A percentile compares a stretch with the other conserved stretches of the same genome.
Evolutionary conservation across 2,329 filamentous ascomycete species (phyloP).

Genomic region (Pleoardoris graminearum): DNA sequence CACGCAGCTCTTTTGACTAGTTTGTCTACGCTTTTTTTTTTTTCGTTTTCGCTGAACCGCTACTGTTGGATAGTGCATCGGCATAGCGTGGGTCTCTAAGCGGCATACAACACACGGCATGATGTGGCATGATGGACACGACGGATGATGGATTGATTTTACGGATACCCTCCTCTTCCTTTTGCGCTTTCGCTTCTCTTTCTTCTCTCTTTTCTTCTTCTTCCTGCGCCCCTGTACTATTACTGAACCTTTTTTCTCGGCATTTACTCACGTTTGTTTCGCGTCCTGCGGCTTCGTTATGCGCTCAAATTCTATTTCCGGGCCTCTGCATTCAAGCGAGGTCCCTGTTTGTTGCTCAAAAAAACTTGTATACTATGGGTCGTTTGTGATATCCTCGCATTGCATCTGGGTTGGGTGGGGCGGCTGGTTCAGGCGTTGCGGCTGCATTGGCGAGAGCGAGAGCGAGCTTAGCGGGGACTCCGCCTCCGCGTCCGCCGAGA

Average conservation of each 20-base stretch:
- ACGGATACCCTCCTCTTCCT: constrained; percentile 15
- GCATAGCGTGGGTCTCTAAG: constrained; percentile 25
- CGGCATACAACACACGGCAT: constrained; percentile 17
- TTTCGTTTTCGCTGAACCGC: constrained; percentile 16
- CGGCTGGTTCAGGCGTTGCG: too few relatives aligned
- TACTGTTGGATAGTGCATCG: constrained; percentile 35
- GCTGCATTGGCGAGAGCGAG: too few relatives aligned
- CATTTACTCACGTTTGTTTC: neutral
- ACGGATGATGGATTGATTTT: constrained; percentile 18
- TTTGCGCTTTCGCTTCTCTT: neutral
- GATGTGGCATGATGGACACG: constrained; percentile 14
- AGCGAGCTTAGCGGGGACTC: too few relatives aligned
- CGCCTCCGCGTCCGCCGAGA: too few relatives aligned
- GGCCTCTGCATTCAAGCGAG: constrained; percentile 4
- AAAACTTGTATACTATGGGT: neutral
- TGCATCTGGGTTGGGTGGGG: too few relatives aligned
- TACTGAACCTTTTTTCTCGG: neutral
- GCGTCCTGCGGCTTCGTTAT: too few relatives aligned
- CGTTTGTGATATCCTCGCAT: constrained; percentile 4
- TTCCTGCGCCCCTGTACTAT: constrained; percentile 6
- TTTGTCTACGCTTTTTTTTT: constrained; percentile 6
- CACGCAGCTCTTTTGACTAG: constrained; percentile 4
- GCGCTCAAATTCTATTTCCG: neutral
- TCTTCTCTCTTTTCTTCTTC: too few relatives aligned
- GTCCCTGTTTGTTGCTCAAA: neutral